Conservation (phyloP, 148 eudicot genomes). For the Vaccinium vitisidaea region DNA sequence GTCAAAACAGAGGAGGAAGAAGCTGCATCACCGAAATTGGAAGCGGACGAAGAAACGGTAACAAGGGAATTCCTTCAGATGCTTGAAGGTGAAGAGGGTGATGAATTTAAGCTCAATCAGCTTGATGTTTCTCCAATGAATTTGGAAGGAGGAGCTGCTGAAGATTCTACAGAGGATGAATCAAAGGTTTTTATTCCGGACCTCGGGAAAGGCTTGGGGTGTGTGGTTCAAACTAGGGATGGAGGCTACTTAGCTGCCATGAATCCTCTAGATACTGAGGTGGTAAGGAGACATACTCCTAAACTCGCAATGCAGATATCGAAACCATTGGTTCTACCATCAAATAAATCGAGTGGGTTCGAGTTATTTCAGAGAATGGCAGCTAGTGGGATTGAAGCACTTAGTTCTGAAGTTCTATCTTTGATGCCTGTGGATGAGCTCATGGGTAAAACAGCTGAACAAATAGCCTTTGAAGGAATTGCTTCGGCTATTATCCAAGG, state of each 20-base stretch:
- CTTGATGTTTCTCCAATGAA: conserved; percentile 26
- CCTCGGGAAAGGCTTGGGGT: conserved; percentile 90
- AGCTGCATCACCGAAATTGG: conserved; percentile 54
- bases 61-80: conserved; percentile 85
- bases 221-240: conserved; percentile 78
- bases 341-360: conserved; percentile 45
- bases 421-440: conserved; percentile 87
- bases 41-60: conserved; percentile 83
- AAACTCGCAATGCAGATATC: conserved; percentile 91
- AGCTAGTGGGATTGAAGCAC: conserved; percentile 58
- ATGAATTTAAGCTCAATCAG: conserved; percentile 19
- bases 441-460: conserved; percentile 84
- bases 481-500: conserved; percentile 87
- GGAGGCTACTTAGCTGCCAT: conserved; percentile 81
- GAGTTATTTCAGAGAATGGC: conserved; percentile 85
- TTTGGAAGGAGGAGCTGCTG: conserved; percentile 18
- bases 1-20: conserved; percentile 43
- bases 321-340: conserved; percentile 62
- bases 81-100: conserved; percentile 58
- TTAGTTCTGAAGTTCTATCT: conserved; percentile 53
- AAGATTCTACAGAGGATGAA: conserved; percentile 40
- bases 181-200: conserved; percentile 64
- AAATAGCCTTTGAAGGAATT: conserved; percentile 97
- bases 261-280: conserved; percentile 62
- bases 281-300: conserved; percentile 65